phyloP scores from a whole-genome alignment of 768 basidiomycete genomes.

The Imleria badia region DNA sequence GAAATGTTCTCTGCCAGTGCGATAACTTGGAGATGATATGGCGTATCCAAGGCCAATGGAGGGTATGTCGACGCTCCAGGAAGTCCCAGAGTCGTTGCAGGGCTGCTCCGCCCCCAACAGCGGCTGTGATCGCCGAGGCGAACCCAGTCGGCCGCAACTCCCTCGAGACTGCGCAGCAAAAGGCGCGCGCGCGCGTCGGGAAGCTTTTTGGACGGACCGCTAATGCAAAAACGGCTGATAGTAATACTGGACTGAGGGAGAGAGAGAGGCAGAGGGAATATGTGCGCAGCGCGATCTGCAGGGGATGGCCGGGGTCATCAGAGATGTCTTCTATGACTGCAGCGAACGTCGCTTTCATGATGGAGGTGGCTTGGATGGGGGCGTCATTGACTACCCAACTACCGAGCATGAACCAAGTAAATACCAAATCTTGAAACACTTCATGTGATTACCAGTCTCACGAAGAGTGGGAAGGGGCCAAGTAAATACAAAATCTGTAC shows the following conservation, averaged over 20 bases:
- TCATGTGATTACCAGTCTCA: constrained; percentile 6
- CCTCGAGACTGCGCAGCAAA: constrained; percentile 44
- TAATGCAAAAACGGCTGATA: constrained; percentile 49
- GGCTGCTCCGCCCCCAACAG: constrained; percentile 62
- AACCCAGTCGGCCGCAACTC: constrained; percentile 66
- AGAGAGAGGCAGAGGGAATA: constrained; percentile 66
- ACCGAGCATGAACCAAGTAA: background rate
- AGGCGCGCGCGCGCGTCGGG: constrained; percentile 3
- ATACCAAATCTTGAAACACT: background rate
- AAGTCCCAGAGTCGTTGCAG: constrained; percentile 47
- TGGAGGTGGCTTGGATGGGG: background rate
- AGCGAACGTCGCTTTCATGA: background rate
- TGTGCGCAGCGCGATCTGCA: constrained; percentile 62
- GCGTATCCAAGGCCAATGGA: background rate
- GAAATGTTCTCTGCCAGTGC: constrained; percentile 51
- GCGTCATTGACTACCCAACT: constrained; percentile 5
- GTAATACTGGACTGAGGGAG: constrained; percentile 62
- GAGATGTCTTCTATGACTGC: constrained; percentile 5
- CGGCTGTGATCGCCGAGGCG: constrained; percentile 62
- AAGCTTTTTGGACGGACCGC: constrained; percentile 26
- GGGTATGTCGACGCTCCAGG: constrained; percentile 10
- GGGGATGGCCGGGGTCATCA: constrained; percentile 47
- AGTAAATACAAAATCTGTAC: background rate
- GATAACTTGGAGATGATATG: constrained; percentile 30
- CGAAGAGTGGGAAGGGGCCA: background rate